These are phyloP conservation scores for Talaromyces adpressus DNA, from an alignment of 495 filamentous ascomycete species.

Conservation along the genomic window DNA sequence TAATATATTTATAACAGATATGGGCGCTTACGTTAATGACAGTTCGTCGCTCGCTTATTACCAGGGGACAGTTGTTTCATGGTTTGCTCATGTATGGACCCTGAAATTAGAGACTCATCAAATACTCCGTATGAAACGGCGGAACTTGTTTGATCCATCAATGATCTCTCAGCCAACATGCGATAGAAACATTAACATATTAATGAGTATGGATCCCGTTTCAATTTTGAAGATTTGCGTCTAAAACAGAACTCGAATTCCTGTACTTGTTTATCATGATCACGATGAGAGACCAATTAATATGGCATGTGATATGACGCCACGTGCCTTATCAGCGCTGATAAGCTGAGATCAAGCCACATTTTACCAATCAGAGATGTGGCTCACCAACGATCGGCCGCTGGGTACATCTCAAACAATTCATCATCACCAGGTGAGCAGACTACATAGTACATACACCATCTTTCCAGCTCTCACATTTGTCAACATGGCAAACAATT, in stretches of 20 bases:
- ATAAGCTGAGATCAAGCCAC: background rate
- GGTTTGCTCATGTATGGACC: background rate
- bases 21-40: background rate
- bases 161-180: background rate
- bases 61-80: background rate
- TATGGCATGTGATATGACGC: background rate
- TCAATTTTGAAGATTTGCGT: background rate
- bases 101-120: background rate
- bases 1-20: background rate
- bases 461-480: background rate
- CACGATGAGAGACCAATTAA: background rate
- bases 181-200: background rate
- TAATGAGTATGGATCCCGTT: background rate
- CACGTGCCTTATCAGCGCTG: background rate
- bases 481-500: slow-evolving; percentile 18
- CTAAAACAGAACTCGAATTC: background rate
- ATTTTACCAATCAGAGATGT: background rate
- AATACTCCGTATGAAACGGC: background rate
- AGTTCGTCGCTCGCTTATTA: background rate
- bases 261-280: background rate
- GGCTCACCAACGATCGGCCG: background rate
- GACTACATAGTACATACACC: background rate
- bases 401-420: background rate
- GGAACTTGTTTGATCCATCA: background rate
- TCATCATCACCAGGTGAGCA: background rate